phyloP scores from a whole-genome alignment of 768 basidiomycete species.

The Terana coerulea region DNA sequence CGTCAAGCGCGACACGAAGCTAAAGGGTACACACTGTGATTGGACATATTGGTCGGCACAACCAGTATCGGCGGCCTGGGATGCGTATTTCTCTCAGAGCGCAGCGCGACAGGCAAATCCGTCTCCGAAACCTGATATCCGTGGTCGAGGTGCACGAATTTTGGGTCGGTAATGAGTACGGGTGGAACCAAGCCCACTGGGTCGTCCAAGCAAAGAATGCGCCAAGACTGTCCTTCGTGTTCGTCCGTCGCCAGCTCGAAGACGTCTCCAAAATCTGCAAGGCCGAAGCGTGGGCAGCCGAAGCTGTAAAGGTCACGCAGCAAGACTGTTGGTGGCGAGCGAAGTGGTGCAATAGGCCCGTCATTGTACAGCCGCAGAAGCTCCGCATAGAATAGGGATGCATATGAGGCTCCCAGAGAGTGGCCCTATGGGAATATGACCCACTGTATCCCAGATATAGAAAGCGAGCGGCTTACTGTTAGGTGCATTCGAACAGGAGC shows the following conservation, averaged over 20 bases:
- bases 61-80: constrained; percentile 11
- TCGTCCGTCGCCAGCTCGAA: constrained; percentile 1
- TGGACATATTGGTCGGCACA: constrained; percentile 9
- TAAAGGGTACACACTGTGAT: constrained; percentile 7
- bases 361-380: constrained; percentile 8
- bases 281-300: constrained; percentile 11
- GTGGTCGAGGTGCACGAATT: constrained; percentile 12
- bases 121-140: constrained; percentile 6
- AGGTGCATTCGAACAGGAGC: constrained; percentile 4
- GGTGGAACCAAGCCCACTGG: constrained; percentile 13
- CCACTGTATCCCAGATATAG: no score
- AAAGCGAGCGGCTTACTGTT: constrained; percentile 3
- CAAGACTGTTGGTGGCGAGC: background rate
- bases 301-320: constrained; percentile 12
- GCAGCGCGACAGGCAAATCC: background rate
- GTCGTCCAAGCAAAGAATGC: constrained; percentile 6
- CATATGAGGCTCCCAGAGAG: constrained; percentile 14
- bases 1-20: background rate
- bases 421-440: constrained; percentile 3
- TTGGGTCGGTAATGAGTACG: constrained; percentile 12
- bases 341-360: background rate
- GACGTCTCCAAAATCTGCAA: constrained; percentile 9
- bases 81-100: constrained; percentile 8
- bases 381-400: constrained; percentile 11
- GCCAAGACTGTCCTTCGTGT: constrained; percentile 8